A percentile compares a stretch with the other conserved stretches of the same genome.
Evolutionary conservation across 345 rosid species (phyloP).

Genomic region (Erysimum cheiranthoides): DNA sequence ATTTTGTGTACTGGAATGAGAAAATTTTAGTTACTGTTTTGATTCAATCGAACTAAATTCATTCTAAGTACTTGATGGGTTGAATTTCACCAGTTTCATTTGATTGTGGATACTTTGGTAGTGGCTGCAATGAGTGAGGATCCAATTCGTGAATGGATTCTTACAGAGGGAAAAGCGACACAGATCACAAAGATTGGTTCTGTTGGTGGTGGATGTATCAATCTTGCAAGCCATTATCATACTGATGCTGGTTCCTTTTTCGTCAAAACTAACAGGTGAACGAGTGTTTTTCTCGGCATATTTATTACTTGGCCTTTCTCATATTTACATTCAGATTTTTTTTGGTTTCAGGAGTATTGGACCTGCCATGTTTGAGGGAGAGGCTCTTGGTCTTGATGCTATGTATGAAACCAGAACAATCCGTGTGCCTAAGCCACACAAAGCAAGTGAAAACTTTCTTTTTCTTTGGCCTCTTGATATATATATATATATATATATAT

Average conservation of each 20-base stretch:
- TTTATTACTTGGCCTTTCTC: not conserved
- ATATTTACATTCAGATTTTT: conserved; percentile 11
- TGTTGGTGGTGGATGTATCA: conserved; percentile 95
- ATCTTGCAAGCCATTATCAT: conserved; percentile 72
- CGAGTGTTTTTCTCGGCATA: not conserved
- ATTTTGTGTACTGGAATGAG: not conserved
- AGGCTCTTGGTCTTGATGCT: conserved; percentile 89
- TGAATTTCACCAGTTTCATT: conserved; percentile 14
- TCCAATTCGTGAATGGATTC: conserved; percentile 87
- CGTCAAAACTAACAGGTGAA: conserved; percentile 85
- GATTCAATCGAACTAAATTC: not conserved
- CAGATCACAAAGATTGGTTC: conserved; percentile 69
- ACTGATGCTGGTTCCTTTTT: conserved; percentile 87
- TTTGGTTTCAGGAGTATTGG: conserved; percentile 67
- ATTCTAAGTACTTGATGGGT: not conserved
- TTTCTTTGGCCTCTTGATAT: not conserved
- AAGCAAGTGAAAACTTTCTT: conserved; percentile 54
- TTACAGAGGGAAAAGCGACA: conserved; percentile 83
- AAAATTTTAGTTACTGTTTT: not conserved
- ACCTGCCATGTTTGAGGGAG: conserved; percentile 88
- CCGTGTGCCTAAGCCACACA: conserved; percentile 82
- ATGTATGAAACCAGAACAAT: conserved; percentile 81
- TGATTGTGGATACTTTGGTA: conserved; percentile 31
- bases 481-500: not conserved
- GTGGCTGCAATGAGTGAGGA: conserved; percentile 83